Conservation (phyloP, 2,329 filamentous ascomycete species). For the Pyrenophora seminiperda region DNA sequence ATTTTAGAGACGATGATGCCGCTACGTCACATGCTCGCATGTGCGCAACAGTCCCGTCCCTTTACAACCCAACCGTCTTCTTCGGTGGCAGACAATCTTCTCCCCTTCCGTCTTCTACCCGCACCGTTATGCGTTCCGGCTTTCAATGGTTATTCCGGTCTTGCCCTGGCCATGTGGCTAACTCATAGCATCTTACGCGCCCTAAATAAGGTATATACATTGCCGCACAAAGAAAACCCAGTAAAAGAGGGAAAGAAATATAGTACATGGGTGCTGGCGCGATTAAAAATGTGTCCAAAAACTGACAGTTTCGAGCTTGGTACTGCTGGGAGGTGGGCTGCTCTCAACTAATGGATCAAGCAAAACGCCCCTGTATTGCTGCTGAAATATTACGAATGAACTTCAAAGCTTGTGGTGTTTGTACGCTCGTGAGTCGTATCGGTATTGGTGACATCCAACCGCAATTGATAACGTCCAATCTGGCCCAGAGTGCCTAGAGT, state of each 20-base stretch:
- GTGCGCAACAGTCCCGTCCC: slow-evolving; percentile 18
- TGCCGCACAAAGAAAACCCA: slow-evolving; percentile 26
- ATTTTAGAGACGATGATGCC: slow-evolving; percentile 18
- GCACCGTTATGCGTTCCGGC: slow-evolving; percentile 13
- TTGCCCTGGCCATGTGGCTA: slow-evolving; percentile 7
- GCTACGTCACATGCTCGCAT: slow-evolving; percentile 8
- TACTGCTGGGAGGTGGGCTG: not conserved
- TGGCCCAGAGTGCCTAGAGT: slow-evolving; percentile 5
- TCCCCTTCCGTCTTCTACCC: slow-evolving; percentile 1
- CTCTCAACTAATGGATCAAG: slow-evolving; percentile 8
- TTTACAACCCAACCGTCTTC: not conserved
- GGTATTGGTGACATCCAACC: slow-evolving; percentile 26
- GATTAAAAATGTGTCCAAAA: slow-evolving; percentile 24
- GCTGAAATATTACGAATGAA: slow-evolving; percentile 26
- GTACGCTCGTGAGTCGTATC: slow-evolving; percentile 38
- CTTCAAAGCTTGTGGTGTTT: slow-evolving; percentile 15
- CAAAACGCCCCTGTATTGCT: slow-evolving; percentile 27
- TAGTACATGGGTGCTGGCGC: slow-evolving; percentile 26
- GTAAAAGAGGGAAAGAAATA: slow-evolving; percentile 23
- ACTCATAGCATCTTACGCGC: slow-evolving; percentile 2
- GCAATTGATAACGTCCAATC: slow-evolving; percentile 13
- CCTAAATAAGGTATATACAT: slow-evolving; percentile 31
- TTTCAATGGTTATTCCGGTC: not conserved
- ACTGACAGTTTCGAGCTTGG: slow-evolving; percentile 4
- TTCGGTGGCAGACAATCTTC: slow-evolving; percentile 3